phyloP scores from a whole-genome alignment of 441 rosid species.

The Corymbia citriodora region DNA sequence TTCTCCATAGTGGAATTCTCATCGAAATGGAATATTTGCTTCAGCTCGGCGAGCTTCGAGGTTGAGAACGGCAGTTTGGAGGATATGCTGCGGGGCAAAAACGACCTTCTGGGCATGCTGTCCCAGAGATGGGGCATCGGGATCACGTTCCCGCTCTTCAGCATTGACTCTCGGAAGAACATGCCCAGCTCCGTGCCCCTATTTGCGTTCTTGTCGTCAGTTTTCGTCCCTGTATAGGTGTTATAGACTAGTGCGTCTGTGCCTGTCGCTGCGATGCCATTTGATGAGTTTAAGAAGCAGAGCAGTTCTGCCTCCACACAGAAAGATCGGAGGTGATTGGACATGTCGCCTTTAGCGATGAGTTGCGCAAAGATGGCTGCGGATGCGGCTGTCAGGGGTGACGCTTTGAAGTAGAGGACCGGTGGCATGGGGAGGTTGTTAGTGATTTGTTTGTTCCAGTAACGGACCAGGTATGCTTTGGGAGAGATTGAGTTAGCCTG shows the following conservation, averaged over 20 bases:
- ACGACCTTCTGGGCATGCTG: fast-evolving
- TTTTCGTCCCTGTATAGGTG: background rate
- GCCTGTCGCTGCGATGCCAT: background rate
- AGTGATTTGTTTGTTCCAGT: background rate
- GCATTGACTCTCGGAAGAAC: background rate
- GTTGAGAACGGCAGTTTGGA: slow-evolving; percentile 75
- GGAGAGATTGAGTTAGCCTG: background rate
- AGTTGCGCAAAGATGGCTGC: background rate
- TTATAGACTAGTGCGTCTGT: too few species aligned
- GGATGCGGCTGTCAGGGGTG: background rate
- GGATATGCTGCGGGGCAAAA: background rate
- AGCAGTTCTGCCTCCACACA: background rate
- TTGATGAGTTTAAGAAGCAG: background rate
- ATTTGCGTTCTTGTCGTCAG: background rate
- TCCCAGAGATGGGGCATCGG: background rate
- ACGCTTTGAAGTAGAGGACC: background rate
- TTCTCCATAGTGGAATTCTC: slow-evolving; percentile 69
- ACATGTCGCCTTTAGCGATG: background rate
- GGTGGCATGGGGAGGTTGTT: background rate
- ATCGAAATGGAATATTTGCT: slow-evolving; percentile 52
- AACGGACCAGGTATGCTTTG: background rate
- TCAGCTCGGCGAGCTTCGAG: slow-evolving; percentile 43
- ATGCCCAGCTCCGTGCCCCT: background rate
- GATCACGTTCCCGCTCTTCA: background rate
- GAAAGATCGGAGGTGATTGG: background rate